phyloP scores from a whole-genome alignment of 371 early-diverging fungal species.

The Quaeritorhiza haematococci region DNA sequence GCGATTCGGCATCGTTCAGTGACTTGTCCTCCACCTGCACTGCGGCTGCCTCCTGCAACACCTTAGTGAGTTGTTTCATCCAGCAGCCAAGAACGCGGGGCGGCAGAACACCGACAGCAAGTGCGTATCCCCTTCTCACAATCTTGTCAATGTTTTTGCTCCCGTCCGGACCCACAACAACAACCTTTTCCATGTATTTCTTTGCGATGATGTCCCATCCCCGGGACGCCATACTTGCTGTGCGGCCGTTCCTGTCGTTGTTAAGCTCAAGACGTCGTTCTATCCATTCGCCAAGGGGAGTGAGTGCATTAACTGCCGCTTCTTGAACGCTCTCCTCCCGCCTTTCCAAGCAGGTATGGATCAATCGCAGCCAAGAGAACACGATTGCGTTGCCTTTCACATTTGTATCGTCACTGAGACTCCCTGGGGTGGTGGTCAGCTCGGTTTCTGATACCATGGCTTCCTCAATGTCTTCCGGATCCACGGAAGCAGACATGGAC shows the following conservation, averaged over 20 bases:
- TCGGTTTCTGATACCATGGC: too few relatives aligned
- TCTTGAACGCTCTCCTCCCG: constrained; percentile 66
- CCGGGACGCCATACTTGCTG: too few relatives aligned
- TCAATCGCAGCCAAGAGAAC: constrained; percentile 48
- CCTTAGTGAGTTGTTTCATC: constrained; percentile 14
- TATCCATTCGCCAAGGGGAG: too few relatives aligned
- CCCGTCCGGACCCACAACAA: too few relatives aligned
- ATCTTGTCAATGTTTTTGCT: constrained; percentile 31
- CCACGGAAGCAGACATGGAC: too few relatives aligned
- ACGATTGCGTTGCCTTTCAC: too few relatives aligned
- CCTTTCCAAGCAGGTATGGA: constrained; percentile 56
- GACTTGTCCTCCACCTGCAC: constrained; percentile 7
- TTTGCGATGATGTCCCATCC: too few relatives aligned
- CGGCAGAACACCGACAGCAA: constrained; percentile 58
- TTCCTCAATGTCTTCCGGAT: too few relatives aligned
- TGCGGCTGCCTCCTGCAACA: constrained; percentile 20
- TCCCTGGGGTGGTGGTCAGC: too few relatives aligned
- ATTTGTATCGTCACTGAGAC: too few relatives aligned
- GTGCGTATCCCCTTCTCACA: constrained; percentile 59
- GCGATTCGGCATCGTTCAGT: constrained; percentile 58
- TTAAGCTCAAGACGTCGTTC: neutral
- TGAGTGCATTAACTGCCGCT: constrained; percentile 50
- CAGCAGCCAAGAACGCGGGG: constrained; percentile 32
- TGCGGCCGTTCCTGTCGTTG: constrained; percentile 2
- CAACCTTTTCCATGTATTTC: too few relatives aligned